These are phyloP conservation scores for Myrica gale DNA, from an alignment of 306 rosid species.

Conservation along the genomic window DNA sequence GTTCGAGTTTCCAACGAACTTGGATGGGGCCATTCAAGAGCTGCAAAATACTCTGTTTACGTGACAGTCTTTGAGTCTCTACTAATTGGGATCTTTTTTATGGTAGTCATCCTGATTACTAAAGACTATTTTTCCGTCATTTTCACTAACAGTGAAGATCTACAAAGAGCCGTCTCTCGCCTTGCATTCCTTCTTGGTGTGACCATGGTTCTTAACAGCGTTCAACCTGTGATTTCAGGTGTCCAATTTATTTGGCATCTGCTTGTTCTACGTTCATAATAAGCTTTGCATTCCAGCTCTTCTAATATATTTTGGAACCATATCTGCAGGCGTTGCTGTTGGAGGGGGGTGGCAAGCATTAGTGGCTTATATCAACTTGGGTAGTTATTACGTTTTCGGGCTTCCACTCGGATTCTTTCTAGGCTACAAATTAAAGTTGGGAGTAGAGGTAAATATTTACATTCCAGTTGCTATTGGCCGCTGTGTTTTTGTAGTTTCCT, in stretches of 20 bases:
- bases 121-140: slow-evolving; percentile 52
- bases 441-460: slow-evolving; percentile 56
- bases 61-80: slow-evolving; percentile 69
- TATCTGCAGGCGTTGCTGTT: slow-evolving; percentile 73
- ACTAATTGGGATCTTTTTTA: slow-evolving; percentile 57
- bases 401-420: slow-evolving; percentile 70
- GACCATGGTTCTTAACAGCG: slow-evolving; percentile 78
- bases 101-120: slow-evolving; percentile 46
- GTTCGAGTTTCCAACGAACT: slow-evolving; percentile 69
- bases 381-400: slow-evolving; percentile 75
- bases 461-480: neutral
- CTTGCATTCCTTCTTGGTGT: slow-evolving; percentile 69
- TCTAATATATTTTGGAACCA: neutral
- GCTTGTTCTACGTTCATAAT: neutral
- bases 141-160: slow-evolving; percentile 50
- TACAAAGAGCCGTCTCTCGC: slow-evolving; percentile 52
- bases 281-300: neutral
- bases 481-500: neutral
- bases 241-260: neutral
- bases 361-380: slow-evolving; percentile 80
- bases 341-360: slow-evolving; percentile 94
- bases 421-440: slow-evolving; percentile 55
- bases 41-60: slow-evolving; percentile 69
- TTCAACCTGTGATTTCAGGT: slow-evolving; percentile 92
- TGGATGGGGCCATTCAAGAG: slow-evolving; percentile 73